Base-by-base conservation (phyloP, 306 rosid species). In the Ceratonia siliqua region DNA sequence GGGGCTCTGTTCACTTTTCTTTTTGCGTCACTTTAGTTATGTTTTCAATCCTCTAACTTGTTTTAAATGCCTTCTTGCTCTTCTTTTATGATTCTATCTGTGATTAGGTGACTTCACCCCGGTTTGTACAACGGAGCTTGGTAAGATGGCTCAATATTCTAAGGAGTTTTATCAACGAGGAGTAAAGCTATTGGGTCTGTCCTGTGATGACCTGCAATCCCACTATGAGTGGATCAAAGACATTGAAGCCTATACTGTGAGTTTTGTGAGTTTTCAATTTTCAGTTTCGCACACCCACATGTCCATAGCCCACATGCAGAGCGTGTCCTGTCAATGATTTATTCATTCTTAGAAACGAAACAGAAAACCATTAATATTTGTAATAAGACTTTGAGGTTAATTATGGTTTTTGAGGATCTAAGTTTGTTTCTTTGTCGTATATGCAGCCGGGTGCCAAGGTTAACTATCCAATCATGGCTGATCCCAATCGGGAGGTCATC, bases 111-210 rank as follows among this genome's bases (percentile, higher is more conserved):
- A 93, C 84, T 91, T 91, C 85, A 91, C 98, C 14, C 96, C 94
- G 0, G 91, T 93, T 17, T 89, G 98, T 73, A 89, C 98, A 4
- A 93, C 97, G 8, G 97, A 91, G 57, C 94, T 93, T 18, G 94
- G 88, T 1, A 83, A 85, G 80, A 88, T 89, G 83, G 92, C 94
- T 6, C 77, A 83, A 25, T 82, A 84, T 56, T 57, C 91, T 12
- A 38, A 25, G 2, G 84, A 87, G 56, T 88, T 94, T 43, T 22
- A 30, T 18, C 79, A 82, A 78, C 20, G 79, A 24, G 92, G 97
- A 66, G 92, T 91, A 56, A 81, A 79, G 89, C 86, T 91, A 0
- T 1, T 93, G 68, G 97, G 97, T 3, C 28, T 91, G 55, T 93
- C 98, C 28, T 89, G 98, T 35, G 92, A 91, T 41, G 86, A 89